A percentile compares a stretch with the other conserved stretches of the same genome.
Conservation (phyloP, 2,329 filamentous ascomycete species). For the Tolypocladium nubicola region DNA sequence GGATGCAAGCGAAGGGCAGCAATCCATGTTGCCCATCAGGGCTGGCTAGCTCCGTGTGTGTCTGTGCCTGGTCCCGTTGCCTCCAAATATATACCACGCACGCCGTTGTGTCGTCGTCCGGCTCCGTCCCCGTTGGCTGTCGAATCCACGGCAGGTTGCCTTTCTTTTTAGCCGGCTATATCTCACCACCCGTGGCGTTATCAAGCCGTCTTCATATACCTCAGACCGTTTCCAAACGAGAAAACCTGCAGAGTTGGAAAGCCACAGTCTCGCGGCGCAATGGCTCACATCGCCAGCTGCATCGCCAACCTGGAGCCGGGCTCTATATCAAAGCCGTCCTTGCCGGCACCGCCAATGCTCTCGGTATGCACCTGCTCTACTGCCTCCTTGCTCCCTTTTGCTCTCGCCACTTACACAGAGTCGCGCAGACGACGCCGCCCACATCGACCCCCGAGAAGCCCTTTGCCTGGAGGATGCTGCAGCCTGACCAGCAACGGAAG, state of each 20-base stretch:
- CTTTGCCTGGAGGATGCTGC: constrained; percentile 49
- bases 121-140: background rate
- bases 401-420: background rate
- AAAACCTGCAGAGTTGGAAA: background rate
- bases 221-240: background rate
- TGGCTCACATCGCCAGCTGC: constrained; percentile 54
- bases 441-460: constrained; percentile 30
- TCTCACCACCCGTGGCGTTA: background rate
- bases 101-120: background rate
- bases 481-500: constrained; percentile 38
- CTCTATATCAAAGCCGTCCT: constrained; percentile 41
- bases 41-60: background rate
- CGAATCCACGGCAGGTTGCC: background rate
- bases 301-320: constrained; percentile 38
- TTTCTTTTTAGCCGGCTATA: background rate
- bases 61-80: background rate
- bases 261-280: constrained; percentile 16
- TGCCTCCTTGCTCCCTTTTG: background rate
- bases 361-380: constrained; percentile 24
- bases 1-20: constrained; percentile 1
- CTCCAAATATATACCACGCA: constrained; percentile 2
- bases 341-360: constrained; percentile 33
- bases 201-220: background rate
- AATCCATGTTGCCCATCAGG: background rate
- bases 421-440: constrained; percentile 1